These are phyloP conservation scores for Aquilaria yunnanensis DNA, from an alignment of 345 rosid species.

Conservation along the genomic window DNA sequence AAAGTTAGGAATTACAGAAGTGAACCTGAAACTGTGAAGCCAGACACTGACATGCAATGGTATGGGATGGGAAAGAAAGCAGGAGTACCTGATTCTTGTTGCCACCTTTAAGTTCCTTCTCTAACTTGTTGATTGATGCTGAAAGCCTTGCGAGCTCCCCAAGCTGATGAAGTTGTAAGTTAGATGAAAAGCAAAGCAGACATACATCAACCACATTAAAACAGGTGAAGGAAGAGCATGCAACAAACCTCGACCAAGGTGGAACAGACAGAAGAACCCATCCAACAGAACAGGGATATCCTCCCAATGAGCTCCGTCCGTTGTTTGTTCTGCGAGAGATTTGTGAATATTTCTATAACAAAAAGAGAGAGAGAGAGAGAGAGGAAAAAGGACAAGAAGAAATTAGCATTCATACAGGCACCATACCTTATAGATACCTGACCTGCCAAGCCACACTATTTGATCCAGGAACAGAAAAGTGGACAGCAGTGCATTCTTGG, in stretches of 20 bases:
- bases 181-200: neutral
- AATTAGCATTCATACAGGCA: neutral
- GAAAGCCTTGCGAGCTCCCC: conserved; percentile 90
- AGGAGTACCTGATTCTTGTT: conserved; percentile 52
- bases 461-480: conserved; percentile 96
- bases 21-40: neutral
- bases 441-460: conserved; percentile 92
- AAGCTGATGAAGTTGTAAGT: conserved; percentile 29
- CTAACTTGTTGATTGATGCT: conserved; percentile 68
- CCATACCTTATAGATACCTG: conserved; percentile 85
- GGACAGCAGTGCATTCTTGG: conserved; percentile 80
- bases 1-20: no score
- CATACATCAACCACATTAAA: neutral
- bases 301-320: conserved; percentile 73
- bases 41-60: no score
- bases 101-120: conserved; percentile 59
- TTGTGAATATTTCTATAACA: conserved; percentile 5
- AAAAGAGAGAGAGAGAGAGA: no score
- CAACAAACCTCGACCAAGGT: conserved; percentile 78
- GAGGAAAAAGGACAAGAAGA: no score
- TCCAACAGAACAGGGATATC: conserved; percentile 83
- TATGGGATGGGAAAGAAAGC: neutral
- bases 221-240: no score
- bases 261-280: conserved; percentile 80
- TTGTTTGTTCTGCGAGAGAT: conserved; percentile 65